Evolutionary conservation across 129 eudicot species (phyloP).

Genomic region (Ambrosia artemisiifolia): DNA sequence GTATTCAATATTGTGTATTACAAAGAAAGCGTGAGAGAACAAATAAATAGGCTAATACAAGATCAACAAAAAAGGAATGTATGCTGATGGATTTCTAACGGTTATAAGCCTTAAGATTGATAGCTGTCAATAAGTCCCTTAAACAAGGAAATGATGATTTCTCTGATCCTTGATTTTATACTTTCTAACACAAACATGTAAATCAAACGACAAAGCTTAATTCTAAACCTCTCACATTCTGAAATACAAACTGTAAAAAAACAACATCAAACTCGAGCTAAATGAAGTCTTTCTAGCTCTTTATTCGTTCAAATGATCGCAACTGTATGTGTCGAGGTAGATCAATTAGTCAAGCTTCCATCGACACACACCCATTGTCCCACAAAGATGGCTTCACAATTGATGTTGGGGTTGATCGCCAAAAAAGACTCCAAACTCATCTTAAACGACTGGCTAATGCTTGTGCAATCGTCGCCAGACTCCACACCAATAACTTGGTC

Average conservation of each 20-base stretch:
- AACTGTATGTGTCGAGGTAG: neutral
- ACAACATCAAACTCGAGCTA: neutral
- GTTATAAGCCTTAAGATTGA: too few species aligned
- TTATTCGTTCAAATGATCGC: neutral
- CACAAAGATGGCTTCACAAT: constrained; percentile 25
- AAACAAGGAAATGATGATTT: too few species aligned
- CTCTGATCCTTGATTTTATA: too few species aligned
- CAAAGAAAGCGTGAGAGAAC: too few species aligned
- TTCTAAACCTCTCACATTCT: neutral
- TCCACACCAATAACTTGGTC: constrained; percentile 20
- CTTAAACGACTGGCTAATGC: constrained; percentile 17
- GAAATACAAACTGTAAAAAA: neutral
- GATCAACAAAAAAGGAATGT: too few species aligned
- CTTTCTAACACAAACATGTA: too few species aligned
- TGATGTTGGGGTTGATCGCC: constrained; percentile 34
- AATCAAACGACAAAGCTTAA: neutral
- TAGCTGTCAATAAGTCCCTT: too few species aligned
- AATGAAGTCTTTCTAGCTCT: neutral
- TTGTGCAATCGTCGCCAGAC: constrained; percentile 22
- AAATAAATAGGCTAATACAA: too few species aligned
- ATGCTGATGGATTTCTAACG: too few species aligned
- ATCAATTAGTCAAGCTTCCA: constrained; percentile 12
- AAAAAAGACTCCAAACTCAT: constrained; percentile 14
- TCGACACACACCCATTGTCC: constrained; percentile 34
- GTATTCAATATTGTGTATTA: too few species aligned